phyloP scores from a whole-genome alignment of 129 eudicot genomes.

The Mikania micrantha region DNA sequence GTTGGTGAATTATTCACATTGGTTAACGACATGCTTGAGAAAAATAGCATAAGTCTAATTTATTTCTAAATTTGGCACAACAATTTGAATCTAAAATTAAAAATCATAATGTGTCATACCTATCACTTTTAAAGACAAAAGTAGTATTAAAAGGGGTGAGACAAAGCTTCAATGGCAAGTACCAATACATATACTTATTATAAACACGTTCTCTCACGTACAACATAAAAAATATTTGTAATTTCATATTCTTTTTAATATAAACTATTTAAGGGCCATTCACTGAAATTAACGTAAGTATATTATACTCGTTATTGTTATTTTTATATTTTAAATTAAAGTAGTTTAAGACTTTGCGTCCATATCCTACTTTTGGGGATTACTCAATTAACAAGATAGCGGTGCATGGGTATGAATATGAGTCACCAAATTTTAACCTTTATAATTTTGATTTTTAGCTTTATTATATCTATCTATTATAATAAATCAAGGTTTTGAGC shows the following conservation, averaged over 20 bases:
- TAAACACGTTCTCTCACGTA: constrained; percentile 21
- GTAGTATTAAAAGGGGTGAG: not conserved
- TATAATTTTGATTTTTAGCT: not conserved
- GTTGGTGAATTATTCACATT: too few relatives aligned
- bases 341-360: not conserved
- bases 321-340: not conserved
- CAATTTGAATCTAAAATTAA: not conserved
- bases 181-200: constrained; percentile 9
- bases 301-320: not conserved
- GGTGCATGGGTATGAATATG: not conserved
- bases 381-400: not conserved
- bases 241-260: not conserved
- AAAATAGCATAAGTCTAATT: not conserved
- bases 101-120: not conserved
- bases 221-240: not conserved
- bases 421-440: not conserved
- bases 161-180: constrained; percentile 21
- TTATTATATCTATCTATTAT: too few relatives aligned
- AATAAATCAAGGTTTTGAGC: too few relatives aligned
- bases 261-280: not conserved
- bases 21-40: too few relatives aligned
- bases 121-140: not conserved
- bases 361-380: not conserved
- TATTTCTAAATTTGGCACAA: not conserved
- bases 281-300: not conserved